These are phyloP conservation scores for Picochlorum costavermella DNA, from an alignment of 139 green algal species.

Conservation along the genomic window DNA sequence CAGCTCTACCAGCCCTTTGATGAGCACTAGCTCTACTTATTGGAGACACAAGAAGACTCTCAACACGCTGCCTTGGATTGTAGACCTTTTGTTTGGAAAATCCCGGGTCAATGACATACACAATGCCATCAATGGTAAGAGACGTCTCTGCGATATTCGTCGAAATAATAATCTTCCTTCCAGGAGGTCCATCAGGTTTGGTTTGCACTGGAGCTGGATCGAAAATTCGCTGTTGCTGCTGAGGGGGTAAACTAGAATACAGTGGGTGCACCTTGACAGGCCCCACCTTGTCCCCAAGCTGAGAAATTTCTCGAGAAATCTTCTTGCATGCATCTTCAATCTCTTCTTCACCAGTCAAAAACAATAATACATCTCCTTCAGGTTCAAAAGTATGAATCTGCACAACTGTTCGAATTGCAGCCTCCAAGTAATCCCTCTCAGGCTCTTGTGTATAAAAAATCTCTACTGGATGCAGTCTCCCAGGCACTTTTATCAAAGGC, in stretches of 20 bases:
- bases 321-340: conserved; percentile 88
- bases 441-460: conserved; percentile 99
- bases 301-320: conserved; percentile 18
- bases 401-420: conserved; percentile 93
- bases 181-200: conserved; percentile 49
- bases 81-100: conserved; percentile 99
- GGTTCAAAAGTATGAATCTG: conserved; percentile 88
- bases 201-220: conserved; percentile 59
- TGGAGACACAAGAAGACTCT: conserved; percentile 95
- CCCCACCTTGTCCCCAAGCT: conserved; percentile 50
- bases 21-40: conserved; percentile 92
- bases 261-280: conserved; percentile 90
- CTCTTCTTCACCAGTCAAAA: conserved; percentile 98
- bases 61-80: conserved; percentile 93
- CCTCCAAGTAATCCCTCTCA: conserved; percentile 97
- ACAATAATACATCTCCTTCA: conserved; percentile 90
- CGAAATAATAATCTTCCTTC: conserved; percentile 96
- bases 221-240: conserved; percentile 96
- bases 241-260: conserved; percentile 93
- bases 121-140: conserved; percentile 98
- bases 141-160: conserved; percentile 99
- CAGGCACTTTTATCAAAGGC: conserved; percentile 96
- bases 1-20: conserved; percentile 89
- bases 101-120: conserved; percentile 97
- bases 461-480: conserved; percentile 93